These are phyloP conservation scores for Brassica cretica DNA, from an alignment of 345 rosid species.

Conservation along the genomic window DNA sequence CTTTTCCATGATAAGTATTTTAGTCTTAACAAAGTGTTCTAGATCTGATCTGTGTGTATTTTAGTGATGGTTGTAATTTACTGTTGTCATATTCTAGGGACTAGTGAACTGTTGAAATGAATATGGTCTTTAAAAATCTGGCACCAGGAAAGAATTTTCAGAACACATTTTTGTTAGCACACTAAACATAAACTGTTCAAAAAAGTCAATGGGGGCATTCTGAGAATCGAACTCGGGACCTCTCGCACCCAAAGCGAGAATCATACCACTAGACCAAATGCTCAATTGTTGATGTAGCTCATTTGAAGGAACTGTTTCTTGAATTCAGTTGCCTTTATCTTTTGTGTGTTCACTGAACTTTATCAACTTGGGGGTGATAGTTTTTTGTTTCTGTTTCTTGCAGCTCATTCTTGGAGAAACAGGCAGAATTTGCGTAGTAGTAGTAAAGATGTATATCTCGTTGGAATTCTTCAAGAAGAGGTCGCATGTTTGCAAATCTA, in stretches of 20 bases:
- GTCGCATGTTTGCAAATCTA: background rate
- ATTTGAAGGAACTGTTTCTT: background rate
- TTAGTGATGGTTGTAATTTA: too few species aligned
- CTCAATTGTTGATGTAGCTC: conserved; percentile 32
- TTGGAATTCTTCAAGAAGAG: background rate
- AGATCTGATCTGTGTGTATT: background rate
- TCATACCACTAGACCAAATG: conserved; percentile 92
- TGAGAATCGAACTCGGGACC: conserved; percentile 82
- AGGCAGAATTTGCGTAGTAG: background rate
- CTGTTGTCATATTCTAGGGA: too few species aligned
- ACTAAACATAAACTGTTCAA: background rate
- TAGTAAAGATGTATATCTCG: background rate
- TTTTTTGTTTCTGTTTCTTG: background rate
- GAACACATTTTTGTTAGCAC: too few species aligned
- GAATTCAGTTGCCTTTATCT: background rate
- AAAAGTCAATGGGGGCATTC: conserved; percentile 51
- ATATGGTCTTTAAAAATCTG: too few species aligned
- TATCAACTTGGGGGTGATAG: background rate
- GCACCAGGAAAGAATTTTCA: too few species aligned
- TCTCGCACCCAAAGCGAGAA: conserved; percentile 95
- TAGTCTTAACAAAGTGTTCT: background rate
- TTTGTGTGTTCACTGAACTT: background rate
- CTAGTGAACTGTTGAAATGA: too few species aligned
- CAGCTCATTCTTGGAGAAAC: background rate
- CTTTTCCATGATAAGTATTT: background rate